Evolutionary conservation across 371 early-diverging fungal genomes (phyloP).

Genomic region (Umbelopsis sp.): DNA sequence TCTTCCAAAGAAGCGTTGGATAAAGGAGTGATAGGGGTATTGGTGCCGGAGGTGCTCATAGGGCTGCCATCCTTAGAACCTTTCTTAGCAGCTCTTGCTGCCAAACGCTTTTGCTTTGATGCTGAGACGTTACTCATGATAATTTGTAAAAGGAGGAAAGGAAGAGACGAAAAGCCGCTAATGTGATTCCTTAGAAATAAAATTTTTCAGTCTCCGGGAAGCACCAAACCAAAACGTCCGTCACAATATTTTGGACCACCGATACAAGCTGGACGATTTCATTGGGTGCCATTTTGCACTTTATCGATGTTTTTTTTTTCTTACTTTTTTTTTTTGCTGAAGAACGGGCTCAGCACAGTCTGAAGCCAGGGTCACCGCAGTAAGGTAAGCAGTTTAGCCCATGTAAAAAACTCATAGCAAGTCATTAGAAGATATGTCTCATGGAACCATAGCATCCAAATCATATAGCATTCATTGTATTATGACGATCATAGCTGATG

Average conservation of each 20-base stretch:
- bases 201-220: slow-evolving; percentile 18
- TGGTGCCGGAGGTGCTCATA: slow-evolving; percentile 3
- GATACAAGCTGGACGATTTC: too few relatives aligned
- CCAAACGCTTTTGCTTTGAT: slow-evolving; percentile 16
- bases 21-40: slow-evolving; percentile 36
- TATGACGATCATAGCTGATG: too few relatives aligned
- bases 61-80: slow-evolving; percentile 10
- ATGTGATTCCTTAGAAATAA: slow-evolving; percentile 1
- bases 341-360: too few relatives aligned
- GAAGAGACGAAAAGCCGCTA: background rate
- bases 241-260: background rate
- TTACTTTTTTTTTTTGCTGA: too few relatives aligned
- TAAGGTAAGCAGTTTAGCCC: too few relatives aligned
- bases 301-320: too few relatives aligned
- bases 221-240: background rate
- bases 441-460: too few relatives aligned
- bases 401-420: too few relatives aligned
- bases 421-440: too few relatives aligned
- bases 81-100: slow-evolving; percentile 13
- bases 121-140: slow-evolving; percentile 14
- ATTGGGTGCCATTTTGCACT: too few relatives aligned
- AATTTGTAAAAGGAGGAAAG: background rate
- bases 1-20: slow-evolving; percentile 41
- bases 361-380: too few relatives aligned
- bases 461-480: too few relatives aligned